Evolutionary conservation across 2,329 filamentous ascomycete genomes (phyloP).

Genomic region (Colletotrichum musicola): DNA sequence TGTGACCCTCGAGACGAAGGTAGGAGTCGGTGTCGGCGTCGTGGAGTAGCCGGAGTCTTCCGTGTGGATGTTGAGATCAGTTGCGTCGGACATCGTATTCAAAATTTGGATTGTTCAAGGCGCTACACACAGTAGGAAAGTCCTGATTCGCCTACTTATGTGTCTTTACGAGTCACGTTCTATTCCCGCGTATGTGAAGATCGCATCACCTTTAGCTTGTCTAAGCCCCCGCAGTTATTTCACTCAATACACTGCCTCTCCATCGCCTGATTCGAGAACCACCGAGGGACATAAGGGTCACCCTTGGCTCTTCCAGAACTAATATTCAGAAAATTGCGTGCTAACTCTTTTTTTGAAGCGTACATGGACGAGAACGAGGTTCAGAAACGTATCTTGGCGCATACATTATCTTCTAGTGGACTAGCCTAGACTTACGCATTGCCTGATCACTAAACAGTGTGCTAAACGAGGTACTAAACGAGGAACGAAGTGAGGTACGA

Average conservation of each 20-base stretch:
- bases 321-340: too few relatives aligned
- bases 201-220: too few relatives aligned
- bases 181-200: too few relatives aligned
- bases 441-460: background rate
- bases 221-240: too few relatives aligned
- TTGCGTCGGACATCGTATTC: background rate
- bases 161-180: background rate
- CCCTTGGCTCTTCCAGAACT: too few relatives aligned
- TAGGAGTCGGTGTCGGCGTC: background rate
- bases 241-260: too few relatives aligned
- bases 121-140: background rate
- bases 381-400: background rate
- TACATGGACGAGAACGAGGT: background rate
- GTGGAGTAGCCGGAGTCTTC: constrained; percentile 11
- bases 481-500: background rate
- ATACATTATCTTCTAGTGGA: background rate
- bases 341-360: background rate
- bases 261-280: too few relatives aligned
- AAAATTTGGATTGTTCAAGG: background rate
- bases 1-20: background rate
- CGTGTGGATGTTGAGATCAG: background rate
- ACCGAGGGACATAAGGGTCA: too few relatives aligned
- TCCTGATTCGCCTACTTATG: background rate
- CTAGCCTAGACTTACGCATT: background rate
- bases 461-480: background rate